phyloP scores from a whole-genome alignment of 176 grass and related monocot genomes.

The Cymbopogon citratus region DNA sequence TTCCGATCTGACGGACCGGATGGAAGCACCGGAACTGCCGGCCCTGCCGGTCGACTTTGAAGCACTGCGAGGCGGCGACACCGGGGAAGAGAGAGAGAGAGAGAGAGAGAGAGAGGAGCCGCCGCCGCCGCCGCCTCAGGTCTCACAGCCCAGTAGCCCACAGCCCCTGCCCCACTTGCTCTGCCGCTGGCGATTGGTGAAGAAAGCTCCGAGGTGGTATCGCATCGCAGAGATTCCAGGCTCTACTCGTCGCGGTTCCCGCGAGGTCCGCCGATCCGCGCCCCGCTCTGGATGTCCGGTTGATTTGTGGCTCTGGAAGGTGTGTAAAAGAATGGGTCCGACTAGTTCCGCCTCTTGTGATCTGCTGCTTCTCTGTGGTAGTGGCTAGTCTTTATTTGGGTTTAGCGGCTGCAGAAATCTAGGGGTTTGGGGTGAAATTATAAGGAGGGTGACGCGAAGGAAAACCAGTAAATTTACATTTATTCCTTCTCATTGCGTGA shows the following conservation, averaged over 20 bases:
- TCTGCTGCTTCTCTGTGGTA: not conserved
- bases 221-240: not conserved
- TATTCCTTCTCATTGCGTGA: not conserved
- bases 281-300: not conserved
- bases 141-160: no score
- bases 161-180: not conserved
- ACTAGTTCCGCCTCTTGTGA: not conserved
- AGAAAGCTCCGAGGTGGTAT: not conserved
- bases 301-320: not conserved
- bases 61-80: not conserved
- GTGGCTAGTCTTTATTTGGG: not conserved
- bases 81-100: not conserved
- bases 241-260: not conserved
- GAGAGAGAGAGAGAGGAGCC: not conserved
- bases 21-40: not conserved
- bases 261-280: not conserved
- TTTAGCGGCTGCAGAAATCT: not conserved
- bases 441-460: not conserved
- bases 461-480: not conserved
- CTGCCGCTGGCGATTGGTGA: not conserved
- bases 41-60: not conserved
- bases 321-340: not conserved
- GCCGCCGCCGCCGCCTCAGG: not conserved
- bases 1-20: not conserved
- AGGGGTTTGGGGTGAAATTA: not conserved